phyloP scores from a whole-genome alignment of 2,329 filamentous ascomycete genomes.

The Colletotrichum musicola region DNA sequence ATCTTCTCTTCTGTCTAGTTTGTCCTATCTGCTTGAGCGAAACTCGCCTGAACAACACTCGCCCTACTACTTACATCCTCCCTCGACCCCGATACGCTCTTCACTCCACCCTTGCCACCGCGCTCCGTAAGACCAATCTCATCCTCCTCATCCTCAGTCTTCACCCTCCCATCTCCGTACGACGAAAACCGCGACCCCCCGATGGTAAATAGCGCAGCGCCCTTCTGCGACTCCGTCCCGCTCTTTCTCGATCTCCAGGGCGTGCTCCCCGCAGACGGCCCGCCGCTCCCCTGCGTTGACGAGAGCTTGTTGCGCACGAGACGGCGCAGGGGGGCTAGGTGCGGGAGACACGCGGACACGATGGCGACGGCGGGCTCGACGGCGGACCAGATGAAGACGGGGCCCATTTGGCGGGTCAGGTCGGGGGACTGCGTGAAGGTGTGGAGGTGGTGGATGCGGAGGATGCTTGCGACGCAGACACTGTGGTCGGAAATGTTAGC shows the following conservation, averaged over 20 bases:
- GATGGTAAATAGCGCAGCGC: constrained; percentile 16
- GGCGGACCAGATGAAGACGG: constrained; percentile 52
- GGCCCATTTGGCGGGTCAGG: constrained; percentile 37
- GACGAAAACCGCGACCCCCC: constrained; percentile 26
- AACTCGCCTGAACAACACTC: constrained; percentile 2
- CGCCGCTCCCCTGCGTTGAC: not conserved
- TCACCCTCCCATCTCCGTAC: constrained; percentile 1
- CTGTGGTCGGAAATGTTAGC: not conserved
- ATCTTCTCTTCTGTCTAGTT: not conserved
- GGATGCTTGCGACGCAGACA: constrained; percentile 29
- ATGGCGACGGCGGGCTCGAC: constrained; percentile 55
- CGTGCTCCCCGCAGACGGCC: not conserved
- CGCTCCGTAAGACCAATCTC: constrained; percentile 31
- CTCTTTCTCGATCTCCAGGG: constrained; percentile 14
- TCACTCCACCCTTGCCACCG: not conserved
- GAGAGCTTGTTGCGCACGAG: constrained; percentile 19
- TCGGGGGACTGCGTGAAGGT: constrained; percentile 27
- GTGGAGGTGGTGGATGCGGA: constrained; percentile 28
- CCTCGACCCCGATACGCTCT: constrained; percentile 31
- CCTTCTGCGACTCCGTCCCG: constrained; percentile 9
- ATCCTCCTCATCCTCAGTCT: constrained; percentile 19
- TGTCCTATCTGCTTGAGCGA: not conserved
- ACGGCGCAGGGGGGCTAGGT: constrained; percentile 46
- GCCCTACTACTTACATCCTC: constrained; percentile 34
- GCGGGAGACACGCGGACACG: constrained; percentile 54